Base-by-base conservation (phyloP, 805 yeast species). In the Clavispora fructus region DNA sequence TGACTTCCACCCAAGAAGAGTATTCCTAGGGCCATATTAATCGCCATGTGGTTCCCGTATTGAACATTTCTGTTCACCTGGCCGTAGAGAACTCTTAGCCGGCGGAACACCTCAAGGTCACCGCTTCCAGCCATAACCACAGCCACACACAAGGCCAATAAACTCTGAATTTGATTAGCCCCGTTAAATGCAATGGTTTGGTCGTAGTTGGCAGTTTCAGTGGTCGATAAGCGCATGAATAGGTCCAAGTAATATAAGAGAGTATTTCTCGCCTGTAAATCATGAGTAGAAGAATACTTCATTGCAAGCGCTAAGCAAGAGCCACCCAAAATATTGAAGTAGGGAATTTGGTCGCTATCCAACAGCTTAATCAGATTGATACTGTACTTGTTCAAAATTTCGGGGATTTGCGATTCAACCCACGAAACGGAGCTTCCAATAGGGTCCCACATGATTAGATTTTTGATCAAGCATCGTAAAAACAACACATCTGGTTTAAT, bases 1-100 rank as follows among this genome's bases (percentile, higher is more conserved):
- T 89, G 97, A 0, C 98, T 97, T 1, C 96, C 94, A 0, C 97
- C 97, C 32, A 94, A 63, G 59, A 92, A 91, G 44, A 92, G 68
- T 55, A 92, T 81, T 2, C 99, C 99, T 33, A 94, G 64, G 0
- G 95, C 87, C 71, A 87, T 77, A 56, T 87, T 88, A 1, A 83
- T 72, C 0, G 91, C 87, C 81, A 86, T 80, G 57, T 79, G 87
- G 48, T 81, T 79, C 0, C 96, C 94, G 61, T 78, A 89, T 9
- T 73, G 71, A 39, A 71, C 64, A 35, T 57, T 73, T 32, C 63
- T 67, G 27, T 69, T 70, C 0, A 78, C 74, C 11, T 75, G 71
- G 17, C 85, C 87, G 59, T 87, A 90, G 29, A 88, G 65, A 25
- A 77, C 75, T 48, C 96, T 73, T 38, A 88, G 68, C 43, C 97